Conservation (phyloP, 2,329 filamentous ascomycete species). For the Aspergillus ibericus region DNA sequence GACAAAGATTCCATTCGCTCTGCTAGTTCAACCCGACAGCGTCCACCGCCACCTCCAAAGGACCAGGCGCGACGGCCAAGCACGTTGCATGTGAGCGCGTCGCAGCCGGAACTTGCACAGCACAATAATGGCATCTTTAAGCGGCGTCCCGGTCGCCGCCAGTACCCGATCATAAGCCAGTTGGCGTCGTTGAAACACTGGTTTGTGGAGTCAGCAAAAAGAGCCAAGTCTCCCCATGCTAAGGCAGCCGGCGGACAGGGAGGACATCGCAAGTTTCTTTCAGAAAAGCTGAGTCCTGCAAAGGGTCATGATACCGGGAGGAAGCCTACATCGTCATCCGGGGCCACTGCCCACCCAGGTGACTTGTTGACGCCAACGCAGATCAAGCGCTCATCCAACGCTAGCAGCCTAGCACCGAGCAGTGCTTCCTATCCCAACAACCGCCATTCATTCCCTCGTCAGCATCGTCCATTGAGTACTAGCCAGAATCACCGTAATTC, state of each 20-base stretch:
- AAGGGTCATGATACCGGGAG: conserved; percentile 38
- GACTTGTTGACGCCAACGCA: conserved; percentile 39
- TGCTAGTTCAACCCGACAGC: conserved; percentile 72
- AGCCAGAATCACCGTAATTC: conserved; percentile 62
- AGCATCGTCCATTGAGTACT: conserved; percentile 38
- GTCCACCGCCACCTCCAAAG: conserved; percentile 82
- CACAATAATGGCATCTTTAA: conserved; percentile 58
- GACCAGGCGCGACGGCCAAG: conserved; percentile 78
- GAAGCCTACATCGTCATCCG: conserved; percentile 25
- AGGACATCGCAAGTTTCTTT: conserved; percentile 38
- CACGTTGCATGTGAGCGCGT: conserved; percentile 80
- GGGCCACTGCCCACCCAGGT: conserved; percentile 25
- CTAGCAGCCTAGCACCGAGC: conserved; percentile 44
- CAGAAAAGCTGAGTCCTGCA: conserved; percentile 40
- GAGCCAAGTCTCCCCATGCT: conserved; percentile 57
- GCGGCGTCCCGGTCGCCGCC: conserved; percentile 55
- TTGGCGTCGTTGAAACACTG: conserved; percentile 69
- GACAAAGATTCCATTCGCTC: conserved; percentile 73
- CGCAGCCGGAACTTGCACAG: conserved; percentile 62
- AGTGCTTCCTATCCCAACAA: conserved; percentile 44
- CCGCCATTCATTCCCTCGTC: conserved; percentile 43
- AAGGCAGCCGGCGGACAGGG: conserved; percentile 32
- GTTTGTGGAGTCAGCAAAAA: conserved; percentile 67
- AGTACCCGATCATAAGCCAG: conserved; percentile 66
- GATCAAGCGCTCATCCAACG: conserved; percentile 41